These are phyloP conservation scores for Hyaloperonospora brassicae DNA, from an alignment of 352 stramenopile species.

Conservation along the genomic window DNA sequence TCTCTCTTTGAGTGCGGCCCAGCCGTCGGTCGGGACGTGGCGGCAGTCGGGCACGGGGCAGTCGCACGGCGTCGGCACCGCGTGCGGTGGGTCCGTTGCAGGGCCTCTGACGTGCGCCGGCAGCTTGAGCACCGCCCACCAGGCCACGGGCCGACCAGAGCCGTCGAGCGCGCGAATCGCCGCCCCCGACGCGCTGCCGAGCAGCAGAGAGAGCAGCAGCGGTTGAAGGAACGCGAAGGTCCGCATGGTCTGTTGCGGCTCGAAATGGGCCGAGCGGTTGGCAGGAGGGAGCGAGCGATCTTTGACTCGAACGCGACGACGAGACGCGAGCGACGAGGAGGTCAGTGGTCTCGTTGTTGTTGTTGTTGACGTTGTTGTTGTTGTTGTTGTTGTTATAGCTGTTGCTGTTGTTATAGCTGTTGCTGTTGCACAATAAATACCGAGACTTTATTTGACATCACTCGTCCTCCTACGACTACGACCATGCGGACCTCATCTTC, in stretches of 20 bases:
- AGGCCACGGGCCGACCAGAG: constrained; percentile 46
- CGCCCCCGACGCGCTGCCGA: constrained; percentile 2
- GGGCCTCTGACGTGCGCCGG: constrained; percentile 34
- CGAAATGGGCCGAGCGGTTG: background rate
- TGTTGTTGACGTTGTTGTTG: no score
- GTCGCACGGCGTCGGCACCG: constrained; percentile 52
- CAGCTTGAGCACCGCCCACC: constrained; percentile 74
- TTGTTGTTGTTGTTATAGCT: no score
- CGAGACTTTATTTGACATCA: constrained; percentile 31
- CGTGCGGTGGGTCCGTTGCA: background rate
- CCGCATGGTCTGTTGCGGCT: background rate
- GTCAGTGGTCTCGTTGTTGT: background rate
- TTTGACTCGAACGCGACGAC: constrained; percentile 3
- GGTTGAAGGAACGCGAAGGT: constrained; percentile 3
- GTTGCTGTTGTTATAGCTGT: no score
- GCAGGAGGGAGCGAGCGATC: background rate
- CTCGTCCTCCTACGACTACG: background rate
- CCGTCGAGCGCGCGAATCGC: constrained; percentile 52
- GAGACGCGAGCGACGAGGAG: background rate
- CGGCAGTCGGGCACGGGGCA: constrained; percentile 48
- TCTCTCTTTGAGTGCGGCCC: constrained; percentile 25
- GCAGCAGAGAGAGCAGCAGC: constrained; percentile 5
- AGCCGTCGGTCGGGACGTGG: constrained; percentile 34
- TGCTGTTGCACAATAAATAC: constrained; percentile 31
- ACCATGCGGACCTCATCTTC: no score